Base-by-base conservation (phyloP, 495 filamentous ascomycete genomes). In the Penicillium canescens region DNA sequence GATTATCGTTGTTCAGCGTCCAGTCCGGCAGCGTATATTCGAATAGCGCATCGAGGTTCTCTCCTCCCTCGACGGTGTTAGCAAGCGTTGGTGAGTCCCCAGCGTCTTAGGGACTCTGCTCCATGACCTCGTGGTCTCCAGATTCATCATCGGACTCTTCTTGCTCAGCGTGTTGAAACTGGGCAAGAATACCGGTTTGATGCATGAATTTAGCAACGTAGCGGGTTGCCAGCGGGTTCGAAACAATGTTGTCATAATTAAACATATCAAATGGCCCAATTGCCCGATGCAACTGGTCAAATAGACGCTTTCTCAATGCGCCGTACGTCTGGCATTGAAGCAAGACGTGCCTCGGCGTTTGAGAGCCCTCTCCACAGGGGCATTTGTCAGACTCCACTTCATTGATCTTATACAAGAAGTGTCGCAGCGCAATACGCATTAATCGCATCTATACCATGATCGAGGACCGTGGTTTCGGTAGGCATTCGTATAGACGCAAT, bases 131-230 rank as follows among this genome's bases (percentile, higher is more conserved):
- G 4, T 0, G 28, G 28, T 31, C 8, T 10, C 28, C 8, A 1
- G 28, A 4, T 31, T 31, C 28, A 7, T 9, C 28, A 31, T 31
- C 28, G 6, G 28, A 31, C 28, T 10, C 6, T 31, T 31, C 28
- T 31, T 31, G 28, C 8, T 10, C 28, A 31, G 8, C 28, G 2
- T 7, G 6, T 31, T 10, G 28, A 31, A 8, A 18, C 18, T 18
- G 18, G 1, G 18, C 18, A 18, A 34, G 31, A 78, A 42, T 4
- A 3, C 39, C 14, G 3, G 39, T 42, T 21, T 42, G 14, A 2
- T 42, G 39, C 14, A 42, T 42, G 7, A 42, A 20, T 20, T 16
- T 21, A 10, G 39, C 18, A 9, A 21, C 14, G 16, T 42, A 42
- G 39, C 18, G 39, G 31, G 31, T 34, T 1, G 31, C 31, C 31